Percentiles rank a stretch among this genome's conserved stretches.
Conservation (phyloP, 108 stramenopile species). For the Cyclostephanos invisitatus region DNA sequence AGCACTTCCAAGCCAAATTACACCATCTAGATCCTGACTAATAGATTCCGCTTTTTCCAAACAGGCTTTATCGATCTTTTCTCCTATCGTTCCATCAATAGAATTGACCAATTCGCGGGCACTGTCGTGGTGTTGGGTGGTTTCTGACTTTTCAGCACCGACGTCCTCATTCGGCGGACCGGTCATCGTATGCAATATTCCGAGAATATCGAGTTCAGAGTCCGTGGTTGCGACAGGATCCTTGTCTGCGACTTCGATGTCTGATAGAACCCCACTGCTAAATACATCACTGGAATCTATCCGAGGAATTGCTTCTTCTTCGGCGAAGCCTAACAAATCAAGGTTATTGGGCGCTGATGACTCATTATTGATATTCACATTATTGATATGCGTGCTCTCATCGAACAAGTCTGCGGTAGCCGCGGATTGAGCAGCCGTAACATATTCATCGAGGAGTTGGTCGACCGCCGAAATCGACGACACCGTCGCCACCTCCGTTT, state of each 20-base stretch:
- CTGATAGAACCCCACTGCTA: not conserved
- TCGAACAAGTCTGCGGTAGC: constrained; percentile 1
- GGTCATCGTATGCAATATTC: not conserved
- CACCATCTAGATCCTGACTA: not conserved
- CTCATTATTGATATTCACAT: not conserved
- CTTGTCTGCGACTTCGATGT: not conserved
- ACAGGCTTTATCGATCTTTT: not conserved
- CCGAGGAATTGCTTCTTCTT: not conserved
- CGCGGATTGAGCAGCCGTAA: not conserved
- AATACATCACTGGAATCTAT: not conserved
- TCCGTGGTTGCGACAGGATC: not conserved
- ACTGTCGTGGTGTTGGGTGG: not conserved
- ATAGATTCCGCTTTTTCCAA: not conserved
- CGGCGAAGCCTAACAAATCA: not conserved
- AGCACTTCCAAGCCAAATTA: not conserved
- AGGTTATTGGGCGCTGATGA: not conserved
- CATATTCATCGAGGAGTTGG: not conserved
- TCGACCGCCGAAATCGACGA: constrained; percentile 4
- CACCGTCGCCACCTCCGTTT: not conserved
- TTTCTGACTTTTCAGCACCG: not conserved
- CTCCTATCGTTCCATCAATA: not conserved
- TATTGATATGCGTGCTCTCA: not conserved
- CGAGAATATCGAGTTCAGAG: constrained; percentile 2
- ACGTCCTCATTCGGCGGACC: not conserved
- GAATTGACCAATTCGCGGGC: not conserved